These are phyloP conservation scores for Oryza meridionalis DNA, from an alignment of 176 grass and related monocot genomes.

Conservation along the genomic window DNA sequence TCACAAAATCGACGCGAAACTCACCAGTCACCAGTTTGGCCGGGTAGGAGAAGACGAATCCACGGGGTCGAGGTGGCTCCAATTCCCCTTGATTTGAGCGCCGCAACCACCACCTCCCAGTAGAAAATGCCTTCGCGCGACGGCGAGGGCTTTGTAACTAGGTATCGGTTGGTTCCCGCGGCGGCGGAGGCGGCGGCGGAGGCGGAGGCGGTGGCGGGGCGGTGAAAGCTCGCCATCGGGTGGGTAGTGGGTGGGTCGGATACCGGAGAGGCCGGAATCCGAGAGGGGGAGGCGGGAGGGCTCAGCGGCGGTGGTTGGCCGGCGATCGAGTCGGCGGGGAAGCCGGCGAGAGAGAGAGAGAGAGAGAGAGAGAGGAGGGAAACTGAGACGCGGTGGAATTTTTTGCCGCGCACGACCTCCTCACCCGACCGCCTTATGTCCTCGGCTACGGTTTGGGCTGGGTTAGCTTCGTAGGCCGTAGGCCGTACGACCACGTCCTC, in stretches of 20 bases:
- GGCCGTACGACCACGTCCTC: neutral
- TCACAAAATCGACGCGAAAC: neutral
- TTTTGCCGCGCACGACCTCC: too few species aligned
- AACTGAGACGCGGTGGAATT: neutral
- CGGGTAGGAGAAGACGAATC: neutral
- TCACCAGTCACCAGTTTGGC: conserved; percentile 23
- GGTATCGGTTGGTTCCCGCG: neutral
- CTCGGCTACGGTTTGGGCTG: neutral
- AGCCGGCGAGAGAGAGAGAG: neutral
- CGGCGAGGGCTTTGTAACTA: neutral
- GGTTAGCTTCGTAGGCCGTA: neutral
- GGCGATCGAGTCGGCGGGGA: neutral
- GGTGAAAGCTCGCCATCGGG: neutral
- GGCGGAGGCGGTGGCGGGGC: too few species aligned
- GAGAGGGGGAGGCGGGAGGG: neutral
- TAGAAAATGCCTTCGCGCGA: neutral
- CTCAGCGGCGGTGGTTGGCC: neutral
- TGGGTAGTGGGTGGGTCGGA: neutral
- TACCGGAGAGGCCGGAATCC: neutral
- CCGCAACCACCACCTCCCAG: neutral
- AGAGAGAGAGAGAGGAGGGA: neutral
- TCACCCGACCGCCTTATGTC: neutral
- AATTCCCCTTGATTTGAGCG: neutral
- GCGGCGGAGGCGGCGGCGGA: neutral
- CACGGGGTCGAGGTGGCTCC: neutral